Evolutionary conservation across 2,329 filamentous ascomycete genomes (phyloP), one percentile per base, ranked within the genome.

Genomic region (Penicillium sclerotiorum): DNA sequence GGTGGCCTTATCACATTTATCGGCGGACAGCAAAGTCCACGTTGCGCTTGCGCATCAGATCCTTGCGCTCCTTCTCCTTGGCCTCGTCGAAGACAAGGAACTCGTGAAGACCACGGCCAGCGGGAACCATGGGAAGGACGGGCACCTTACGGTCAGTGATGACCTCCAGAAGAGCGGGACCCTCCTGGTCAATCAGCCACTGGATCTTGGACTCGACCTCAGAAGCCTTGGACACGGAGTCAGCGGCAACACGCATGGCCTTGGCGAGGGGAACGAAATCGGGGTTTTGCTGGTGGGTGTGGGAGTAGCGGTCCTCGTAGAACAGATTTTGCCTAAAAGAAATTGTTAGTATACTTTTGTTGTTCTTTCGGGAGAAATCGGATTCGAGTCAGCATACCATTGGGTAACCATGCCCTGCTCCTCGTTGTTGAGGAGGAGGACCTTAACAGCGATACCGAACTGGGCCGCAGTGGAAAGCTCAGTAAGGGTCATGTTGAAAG

Each of bases 361-460:
- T 6, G 6, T 36, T 4, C 36, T 22, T 4, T 4, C 7, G 15
- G 15, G 22, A 11, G 23, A n/a, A n/a, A n/a, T n/a, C n/a, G n/a
- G n/a, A n/a, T n/a, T n/a, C 2, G 8, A 11, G 8, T 15, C 15
- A 8, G 27, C 48, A 36, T 58, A 58, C 56, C 93, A 97, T 77
- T 96, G 93, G 1, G 92, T 96, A 36, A 97, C 92, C 93, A 97
- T 97, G 46, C 93, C 93, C 76, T 96, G 93, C 75, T 97, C 91
- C 73, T 95, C 91, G 73, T 96, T 99, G 80, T 97, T 97, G 48
- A 99, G 74, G 21, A 97, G 80, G 62, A 97, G 90, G 53, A 97
- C 82, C 82, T 97, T 97, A 73, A 95, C 87, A 58, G 89, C 92
- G 70, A 97, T 96, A 77, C 94, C 89, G 80, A 97, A 97, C 75